Conservation (phyloP, 257 asterid genomes). For the Rhazya stricta region DNA sequence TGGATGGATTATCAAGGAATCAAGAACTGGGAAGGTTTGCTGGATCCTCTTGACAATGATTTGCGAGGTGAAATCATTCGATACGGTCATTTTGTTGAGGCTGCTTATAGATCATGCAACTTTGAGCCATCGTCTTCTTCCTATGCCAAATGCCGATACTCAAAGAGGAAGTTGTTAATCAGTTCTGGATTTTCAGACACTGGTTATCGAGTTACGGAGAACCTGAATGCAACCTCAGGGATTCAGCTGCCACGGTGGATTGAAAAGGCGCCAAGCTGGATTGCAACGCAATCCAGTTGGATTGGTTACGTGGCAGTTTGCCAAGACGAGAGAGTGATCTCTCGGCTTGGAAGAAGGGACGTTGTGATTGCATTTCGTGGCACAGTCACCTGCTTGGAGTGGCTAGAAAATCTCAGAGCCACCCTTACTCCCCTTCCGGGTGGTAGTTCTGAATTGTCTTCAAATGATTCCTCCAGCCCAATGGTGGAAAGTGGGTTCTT, state of each 20-base stretch:
- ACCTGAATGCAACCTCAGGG: conserved; percentile 58
- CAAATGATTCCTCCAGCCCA: conserved; percentile 23
- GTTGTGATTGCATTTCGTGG: conserved; percentile 86
- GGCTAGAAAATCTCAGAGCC: conserved; percentile 84
- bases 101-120: conserved; percentile 57
- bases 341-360: conserved; percentile 79
- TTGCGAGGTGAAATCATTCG: conserved; percentile 65
- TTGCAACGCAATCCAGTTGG: conserved; percentile 63
- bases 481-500: conserved; percentile 93
- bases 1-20: conserved; percentile 84
- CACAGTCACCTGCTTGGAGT: conserved; percentile 72
- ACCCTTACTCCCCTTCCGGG: conserved; percentile 46
- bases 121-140: conserved; percentile 55
- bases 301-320: conserved; percentile 81
- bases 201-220: conserved; percentile 62
- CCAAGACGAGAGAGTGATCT: conserved; percentile 48
- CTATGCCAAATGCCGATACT: conserved; percentile 44
- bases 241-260: conserved; percentile 61
- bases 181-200: conserved; percentile 34
- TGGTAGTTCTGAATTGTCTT: neutral
- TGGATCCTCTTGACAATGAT: conserved; percentile 73
- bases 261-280: conserved; percentile 50
- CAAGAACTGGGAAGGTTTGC: conserved; percentile 68
- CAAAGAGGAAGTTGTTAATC: conserved; percentile 37
- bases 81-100: conserved; percentile 68